Percentiles rank a stretch among this genome's conserved stretches.
Evolutionary conservation across 345 rosid genomes (phyloP).

Genomic region (Eucalyptus curtisii): DNA sequence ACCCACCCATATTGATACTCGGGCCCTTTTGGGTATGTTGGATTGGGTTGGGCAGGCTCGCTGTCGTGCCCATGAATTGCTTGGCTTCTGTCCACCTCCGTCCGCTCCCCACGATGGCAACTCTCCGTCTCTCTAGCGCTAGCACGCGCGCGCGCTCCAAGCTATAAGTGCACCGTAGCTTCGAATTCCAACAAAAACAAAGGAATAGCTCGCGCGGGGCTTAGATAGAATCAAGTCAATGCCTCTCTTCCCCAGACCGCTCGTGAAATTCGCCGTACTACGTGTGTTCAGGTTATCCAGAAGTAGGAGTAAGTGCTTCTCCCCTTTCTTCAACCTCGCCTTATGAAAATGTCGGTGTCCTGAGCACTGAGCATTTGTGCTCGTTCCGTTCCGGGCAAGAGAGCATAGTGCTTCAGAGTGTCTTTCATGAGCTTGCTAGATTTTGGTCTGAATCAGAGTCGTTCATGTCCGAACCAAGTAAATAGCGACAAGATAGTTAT

Average conservation of each 20-base stretch:
- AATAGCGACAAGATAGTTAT: accelerated
- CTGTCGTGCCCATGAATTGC: neutral
- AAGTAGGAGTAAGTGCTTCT: neutral
- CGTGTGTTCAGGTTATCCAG: neutral
- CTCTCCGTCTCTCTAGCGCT: neutral
- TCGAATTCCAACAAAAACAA: neutral
- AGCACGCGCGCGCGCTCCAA: too few relatives aligned
- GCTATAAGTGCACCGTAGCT: neutral
- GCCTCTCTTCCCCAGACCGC: neutral
- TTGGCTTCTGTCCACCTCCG: neutral
- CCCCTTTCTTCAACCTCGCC: neutral
- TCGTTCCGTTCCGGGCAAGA: neutral
- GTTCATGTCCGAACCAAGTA: neutral
- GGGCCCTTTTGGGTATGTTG: neutral
- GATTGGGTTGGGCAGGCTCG: neutral
- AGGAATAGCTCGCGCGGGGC: neutral
- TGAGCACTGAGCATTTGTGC: too few relatives aligned
- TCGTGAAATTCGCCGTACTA: neutral
- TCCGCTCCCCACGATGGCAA: neutral
- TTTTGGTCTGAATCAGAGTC: accelerated
- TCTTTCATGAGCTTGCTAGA: too few relatives aligned
- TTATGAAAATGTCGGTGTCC: neutral
- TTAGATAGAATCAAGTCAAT: neutral
- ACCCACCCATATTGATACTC: neutral
- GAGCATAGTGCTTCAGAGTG: too few relatives aligned